These are phyloP conservation scores for Pseudonitzschia pungens DNA, from an alignment of 108 stramenopile genomes.

Conservation along the genomic window DNA sequence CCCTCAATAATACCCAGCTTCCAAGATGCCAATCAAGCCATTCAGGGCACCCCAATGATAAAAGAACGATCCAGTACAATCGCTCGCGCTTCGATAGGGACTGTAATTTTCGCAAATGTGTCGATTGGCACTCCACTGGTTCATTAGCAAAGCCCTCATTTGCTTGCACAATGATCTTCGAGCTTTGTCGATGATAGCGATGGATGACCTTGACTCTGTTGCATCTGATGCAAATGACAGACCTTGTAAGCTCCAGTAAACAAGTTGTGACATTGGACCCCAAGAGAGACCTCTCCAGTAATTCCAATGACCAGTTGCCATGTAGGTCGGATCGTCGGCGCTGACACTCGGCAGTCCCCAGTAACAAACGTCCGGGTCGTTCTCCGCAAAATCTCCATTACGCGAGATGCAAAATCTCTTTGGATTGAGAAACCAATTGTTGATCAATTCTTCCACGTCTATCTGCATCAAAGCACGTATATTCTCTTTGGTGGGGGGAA, in stretches of 20 bases:
- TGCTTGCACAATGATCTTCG: slow-evolving; percentile 19
- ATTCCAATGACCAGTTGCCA: slow-evolving; percentile 13
- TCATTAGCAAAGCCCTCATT: slow-evolving; percentile 32
- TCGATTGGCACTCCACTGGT: slow-evolving; percentile 23
- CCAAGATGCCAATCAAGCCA: slow-evolving; percentile 26
- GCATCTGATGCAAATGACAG: not conserved
- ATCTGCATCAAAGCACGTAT: not conserved
- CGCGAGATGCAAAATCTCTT: slow-evolving; percentile 31
- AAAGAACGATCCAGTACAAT: slow-evolving; percentile 30
- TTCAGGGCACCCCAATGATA: slow-evolving; percentile 41
- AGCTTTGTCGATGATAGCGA: not conserved
- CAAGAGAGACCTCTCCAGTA: slow-evolving; percentile 38
- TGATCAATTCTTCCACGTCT: slow-evolving; percentile 20
- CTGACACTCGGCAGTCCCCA: slow-evolving; percentile 41
- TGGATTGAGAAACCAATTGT: slow-evolving; percentile 27
- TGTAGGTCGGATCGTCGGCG: slow-evolving; percentile 35
- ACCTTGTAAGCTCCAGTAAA: slow-evolving; percentile 29
- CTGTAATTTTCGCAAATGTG: slow-evolving; percentile 39
- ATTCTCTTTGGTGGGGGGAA: not conserved
- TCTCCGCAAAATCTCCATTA: slow-evolving; percentile 5
- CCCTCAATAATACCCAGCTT: slow-evolving; percentile 20
- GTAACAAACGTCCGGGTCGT: slow-evolving; percentile 23
- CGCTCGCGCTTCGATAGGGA: slow-evolving; percentile 20
- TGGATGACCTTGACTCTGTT: not conserved
- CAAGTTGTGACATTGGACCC: slow-evolving; percentile 33